A percentile compares a stretch with the other conserved stretches of the same genome.
phyloP scores from a whole-genome alignment of 1,284 basidiomycete species.

The Heterobasidion occidentale region DNA sequence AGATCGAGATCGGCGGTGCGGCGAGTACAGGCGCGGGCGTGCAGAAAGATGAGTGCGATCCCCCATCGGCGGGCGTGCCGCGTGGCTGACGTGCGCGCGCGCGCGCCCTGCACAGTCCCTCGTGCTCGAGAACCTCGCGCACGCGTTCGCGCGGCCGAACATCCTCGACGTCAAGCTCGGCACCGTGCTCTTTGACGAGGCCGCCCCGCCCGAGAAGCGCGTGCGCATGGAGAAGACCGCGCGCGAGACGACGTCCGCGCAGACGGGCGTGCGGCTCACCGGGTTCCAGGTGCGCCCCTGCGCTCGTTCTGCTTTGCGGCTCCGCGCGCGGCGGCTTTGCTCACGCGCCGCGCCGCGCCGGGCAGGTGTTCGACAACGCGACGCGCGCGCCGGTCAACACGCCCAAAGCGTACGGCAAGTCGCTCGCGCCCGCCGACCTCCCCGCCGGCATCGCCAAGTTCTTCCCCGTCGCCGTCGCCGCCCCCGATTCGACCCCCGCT shows the following conservation, averaged over 20 bases:
- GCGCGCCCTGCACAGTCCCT: constrained; percentile 44
- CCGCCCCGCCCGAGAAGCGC: constrained; percentile 69
- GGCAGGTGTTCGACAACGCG: constrained; percentile 67
- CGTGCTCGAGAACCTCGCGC: constrained; percentile 80
- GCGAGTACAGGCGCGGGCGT: constrained; percentile 17
- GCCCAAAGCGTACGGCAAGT: constrained; percentile 78
- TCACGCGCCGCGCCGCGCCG: not conserved
- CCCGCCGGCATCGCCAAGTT: constrained; percentile 70
- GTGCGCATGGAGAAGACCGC: constrained; percentile 73
- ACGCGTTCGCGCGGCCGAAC: constrained; percentile 72
- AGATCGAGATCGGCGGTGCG: constrained; percentile 17
- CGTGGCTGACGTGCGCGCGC: too few species aligned
- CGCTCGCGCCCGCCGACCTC: constrained; percentile 61
- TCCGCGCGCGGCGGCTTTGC: not conserved
- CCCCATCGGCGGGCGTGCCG: not conserved
- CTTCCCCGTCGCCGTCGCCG: constrained; percentile 52
- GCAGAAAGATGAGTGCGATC: constrained; percentile 47
- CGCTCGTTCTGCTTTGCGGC: not conserved
- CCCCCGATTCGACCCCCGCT: not conserved
- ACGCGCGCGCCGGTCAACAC: constrained; percentile 49
- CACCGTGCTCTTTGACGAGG: constrained; percentile 71
- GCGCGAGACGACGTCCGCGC: constrained; percentile 59
- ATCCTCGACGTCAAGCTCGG: constrained; percentile 92
- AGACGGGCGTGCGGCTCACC: constrained; percentile 78
- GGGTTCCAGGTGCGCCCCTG: constrained; percentile 72